Percentiles rank a stretch among this genome's conserved stretches.
These are phyloP conservation scores for Xylariaceae sp. DNA, from an alignment of 2,329 filamentous ascomycete genomes.

Conservation along the genomic window DNA sequence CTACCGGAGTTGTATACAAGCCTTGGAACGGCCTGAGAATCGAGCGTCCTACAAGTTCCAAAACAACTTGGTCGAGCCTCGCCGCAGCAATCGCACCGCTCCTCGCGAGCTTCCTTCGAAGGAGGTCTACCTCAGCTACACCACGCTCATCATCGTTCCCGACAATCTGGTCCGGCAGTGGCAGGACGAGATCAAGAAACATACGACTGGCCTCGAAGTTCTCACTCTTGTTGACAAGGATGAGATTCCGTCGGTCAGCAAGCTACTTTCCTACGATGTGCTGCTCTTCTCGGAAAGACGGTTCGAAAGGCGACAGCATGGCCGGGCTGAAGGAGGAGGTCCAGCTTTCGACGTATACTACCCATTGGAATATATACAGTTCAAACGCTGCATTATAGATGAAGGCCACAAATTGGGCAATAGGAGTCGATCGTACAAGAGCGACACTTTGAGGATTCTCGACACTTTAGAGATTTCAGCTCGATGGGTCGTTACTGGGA, in stretches of 20 bases:
- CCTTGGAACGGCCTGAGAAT: constrained; percentile 43
- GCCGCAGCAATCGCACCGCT: constrained; percentile 30
- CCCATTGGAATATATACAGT: constrained; percentile 64
- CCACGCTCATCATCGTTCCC: constrained; percentile 74
- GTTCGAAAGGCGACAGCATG: constrained; percentile 57
- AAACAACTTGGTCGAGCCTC: constrained; percentile 32
- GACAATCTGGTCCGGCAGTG: constrained; percentile 80
- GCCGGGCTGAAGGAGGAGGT: constrained; percentile 30
- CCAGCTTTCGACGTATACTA: constrained; percentile 33
- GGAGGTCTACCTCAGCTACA: constrained; percentile 56
- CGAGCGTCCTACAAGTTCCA: constrained; percentile 50
- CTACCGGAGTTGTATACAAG: constrained; percentile 45
- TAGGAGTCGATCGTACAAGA: constrained; percentile 44
- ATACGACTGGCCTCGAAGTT: constrained; percentile 59
- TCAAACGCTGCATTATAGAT: constrained; percentile 84
- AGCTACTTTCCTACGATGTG: constrained; percentile 63
- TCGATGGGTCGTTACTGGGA: constrained; percentile 86
- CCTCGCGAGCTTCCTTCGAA: constrained; percentile 26
- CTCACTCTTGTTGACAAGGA: constrained; percentile 52
- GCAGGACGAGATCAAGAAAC: constrained; percentile 71
- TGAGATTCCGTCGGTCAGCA: constrained; percentile 46
- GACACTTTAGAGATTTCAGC: constrained; percentile 57
- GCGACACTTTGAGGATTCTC: constrained; percentile 44
- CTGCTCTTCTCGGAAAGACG: constrained; percentile 67
- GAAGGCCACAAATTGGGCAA: constrained; percentile 83